Conservation (phyloP, 192 early-diverging fungal species). For the Entophlyctis helioformis region DNA sequence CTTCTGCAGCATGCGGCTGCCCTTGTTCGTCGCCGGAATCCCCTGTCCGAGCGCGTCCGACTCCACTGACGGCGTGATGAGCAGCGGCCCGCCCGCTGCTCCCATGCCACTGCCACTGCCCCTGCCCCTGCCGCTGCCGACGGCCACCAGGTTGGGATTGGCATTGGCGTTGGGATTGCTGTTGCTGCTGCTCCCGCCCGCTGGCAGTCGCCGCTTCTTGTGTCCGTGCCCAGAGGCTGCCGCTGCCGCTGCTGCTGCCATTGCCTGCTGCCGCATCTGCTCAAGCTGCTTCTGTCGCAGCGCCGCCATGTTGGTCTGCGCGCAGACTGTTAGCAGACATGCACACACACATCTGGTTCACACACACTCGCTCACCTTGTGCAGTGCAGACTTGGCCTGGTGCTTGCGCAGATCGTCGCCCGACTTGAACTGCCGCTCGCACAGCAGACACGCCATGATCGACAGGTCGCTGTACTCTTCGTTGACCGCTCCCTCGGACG, state of each 20-base stretch:
- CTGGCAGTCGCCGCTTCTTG: not conserved
- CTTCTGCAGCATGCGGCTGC: slow-evolving; percentile 41
- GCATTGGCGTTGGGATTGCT: not conserved
- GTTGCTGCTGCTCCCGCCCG: not conserved
- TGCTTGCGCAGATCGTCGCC: slow-evolving; percentile 37
- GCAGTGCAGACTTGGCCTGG: slow-evolving; percentile 40
- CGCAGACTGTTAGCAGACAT: too few species aligned
- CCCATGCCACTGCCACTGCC: not conserved
- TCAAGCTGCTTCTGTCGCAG: slow-evolving; percentile 5
- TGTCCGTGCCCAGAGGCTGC: not conserved
- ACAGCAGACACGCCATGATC: slow-evolving; percentile 43
- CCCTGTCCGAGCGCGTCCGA: not conserved
- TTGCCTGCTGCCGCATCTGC: slow-evolving; percentile 1
- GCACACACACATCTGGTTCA: too few species aligned
- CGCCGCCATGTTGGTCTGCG: slow-evolving; percentile 15
- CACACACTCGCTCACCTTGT: slow-evolving; percentile 24
- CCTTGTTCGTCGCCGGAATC: slow-evolving; percentile 26
- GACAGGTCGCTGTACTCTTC: slow-evolving; percentile 18
- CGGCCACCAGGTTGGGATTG: not conserved
- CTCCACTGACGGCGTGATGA: not conserved
- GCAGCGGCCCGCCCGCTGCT: not conserved
- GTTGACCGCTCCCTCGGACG: slow-evolving; percentile 18
- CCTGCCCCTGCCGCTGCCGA: not conserved
- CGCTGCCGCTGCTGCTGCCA: not conserved
- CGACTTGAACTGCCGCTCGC: slow-evolving; percentile 44